Evolutionary conservation across 2,329 filamentous ascomycete genomes (phyloP), one percentile per base, ranked within the genome.

Genomic region (Trichoderma guizhouense): DNA sequence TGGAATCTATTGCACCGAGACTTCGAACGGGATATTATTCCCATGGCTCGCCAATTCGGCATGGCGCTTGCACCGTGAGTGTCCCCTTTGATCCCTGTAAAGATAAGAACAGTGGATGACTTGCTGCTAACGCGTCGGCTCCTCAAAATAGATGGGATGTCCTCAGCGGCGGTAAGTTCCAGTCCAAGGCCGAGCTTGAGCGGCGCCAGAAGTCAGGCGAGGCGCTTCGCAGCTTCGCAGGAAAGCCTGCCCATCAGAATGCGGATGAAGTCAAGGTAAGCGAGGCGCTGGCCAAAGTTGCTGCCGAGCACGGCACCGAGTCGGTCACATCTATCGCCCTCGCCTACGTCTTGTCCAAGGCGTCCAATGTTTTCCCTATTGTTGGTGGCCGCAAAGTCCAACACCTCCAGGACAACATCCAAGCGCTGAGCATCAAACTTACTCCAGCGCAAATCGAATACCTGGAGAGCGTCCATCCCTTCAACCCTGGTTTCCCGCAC

Each of bases 321-420:
- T 69, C 72, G 24, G 58, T 73, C 34, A 73, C 73, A 11, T 73
- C 72, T 43, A 70, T 76, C 8, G 88, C 89, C 3, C 78, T 91
- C 9, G 89, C 89, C 0, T 91, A 91, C 73, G 85, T 91, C 2
- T 83, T 89, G 81, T 83, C 86, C 57, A 90, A 91, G 78, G 82
- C 87, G 0, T 85, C 87, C 0, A 86, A 90, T 75, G 85, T 90
- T 5, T 89, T 89, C 76, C 89, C 89, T 0, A 86, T 91, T 39
- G 82, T 90, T 9, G 89, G 89, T 5, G 87, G 87, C 0, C 82
- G 89, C 5, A 91, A 88, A 75, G 78, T 90, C 21, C 85, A 89
- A 71, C 89, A 91, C 76, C 78, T 91, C n/a, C 83, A 88, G 73
- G 85, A 84, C 72, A 91, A 90, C 74, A 89, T 91, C 74, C 83